These are phyloP conservation scores for Sporothrix variecibatus DNA, from an alignment of 2,329 filamentous ascomycete species.

Conservation along the genomic window DNA sequence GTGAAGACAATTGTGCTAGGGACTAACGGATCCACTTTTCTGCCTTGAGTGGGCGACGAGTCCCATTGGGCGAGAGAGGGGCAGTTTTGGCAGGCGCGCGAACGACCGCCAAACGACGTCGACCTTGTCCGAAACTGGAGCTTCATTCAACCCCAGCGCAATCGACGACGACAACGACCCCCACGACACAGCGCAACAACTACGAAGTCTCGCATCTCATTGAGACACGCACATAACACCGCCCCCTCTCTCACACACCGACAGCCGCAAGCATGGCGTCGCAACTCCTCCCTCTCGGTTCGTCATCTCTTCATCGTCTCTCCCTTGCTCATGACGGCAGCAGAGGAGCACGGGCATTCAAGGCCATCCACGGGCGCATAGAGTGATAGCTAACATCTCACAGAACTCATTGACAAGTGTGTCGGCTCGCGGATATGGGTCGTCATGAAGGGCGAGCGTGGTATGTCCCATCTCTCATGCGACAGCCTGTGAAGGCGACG, in stretches of 20 bases:
- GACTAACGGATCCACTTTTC: not conserved
- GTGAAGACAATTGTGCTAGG: not conserved
- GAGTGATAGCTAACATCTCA: not conserved
- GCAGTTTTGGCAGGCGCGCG: constrained; percentile 17
- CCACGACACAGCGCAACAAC: not conserved
- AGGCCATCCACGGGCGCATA: too few species aligned
- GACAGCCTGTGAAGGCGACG: not conserved
- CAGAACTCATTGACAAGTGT: constrained; percentile 98
- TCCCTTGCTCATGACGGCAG: not conserved
- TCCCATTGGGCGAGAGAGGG: constrained; percentile 12
- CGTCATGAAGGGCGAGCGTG: constrained; percentile 99
- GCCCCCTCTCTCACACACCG: not conserved
- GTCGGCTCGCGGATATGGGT: constrained; percentile 98
- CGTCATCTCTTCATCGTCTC: not conserved
- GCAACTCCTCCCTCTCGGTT: constrained; percentile 32
- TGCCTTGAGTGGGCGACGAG: not conserved
- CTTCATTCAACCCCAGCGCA: constrained; percentile 7
- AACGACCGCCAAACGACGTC: not conserved
- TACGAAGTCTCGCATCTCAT: not conserved
- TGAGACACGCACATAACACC: not conserved
- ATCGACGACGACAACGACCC: not conserved
- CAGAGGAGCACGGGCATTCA: not conserved
- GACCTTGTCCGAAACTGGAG: not conserved
- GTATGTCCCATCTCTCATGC: constrained; percentile 48
- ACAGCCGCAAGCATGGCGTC: constrained; percentile 21